Conservation (phyloP, 2,329 filamentous ascomycete species). For the Hypocreales sp. region DNA sequence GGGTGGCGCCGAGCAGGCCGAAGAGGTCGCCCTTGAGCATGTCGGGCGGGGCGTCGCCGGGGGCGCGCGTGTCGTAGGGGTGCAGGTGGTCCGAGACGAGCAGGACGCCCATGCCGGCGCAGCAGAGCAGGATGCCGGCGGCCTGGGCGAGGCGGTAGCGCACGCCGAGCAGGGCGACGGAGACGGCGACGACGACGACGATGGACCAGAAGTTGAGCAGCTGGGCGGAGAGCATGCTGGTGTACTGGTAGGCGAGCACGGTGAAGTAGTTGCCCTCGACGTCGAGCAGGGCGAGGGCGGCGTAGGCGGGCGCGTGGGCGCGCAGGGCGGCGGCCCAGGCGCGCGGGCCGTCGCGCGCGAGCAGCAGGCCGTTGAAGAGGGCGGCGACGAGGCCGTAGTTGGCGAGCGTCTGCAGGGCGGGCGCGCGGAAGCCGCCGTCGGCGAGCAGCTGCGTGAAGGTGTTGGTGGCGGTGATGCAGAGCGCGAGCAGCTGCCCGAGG, state of each 20-base stretch:
- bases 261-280: conserved; percentile 98
- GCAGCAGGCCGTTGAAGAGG: conserved; percentile 66
- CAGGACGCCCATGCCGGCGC: conserved; percentile 78
- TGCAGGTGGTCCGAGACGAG: conserved; percentile 79
- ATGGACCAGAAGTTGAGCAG: conserved; percentile 99
- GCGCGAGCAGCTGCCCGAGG: conserved; percentile 69
- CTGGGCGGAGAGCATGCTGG: conserved; percentile 83
- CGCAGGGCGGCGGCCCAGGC: conserved; percentile 48
- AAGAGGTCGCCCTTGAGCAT: conserved; percentile 87
- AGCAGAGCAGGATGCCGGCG: conserved; percentile 74
- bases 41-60: conserved; percentile 50
- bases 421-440: conserved; percentile 56
- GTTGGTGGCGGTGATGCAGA: conserved; percentile 87
- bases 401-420: conserved; percentile 90
- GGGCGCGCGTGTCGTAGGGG: conserved; percentile 53
- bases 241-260: conserved; percentile 84
- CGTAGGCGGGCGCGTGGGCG: conserved; percentile 80
- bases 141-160: conserved; percentile 84
- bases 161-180: conserved; percentile 68
- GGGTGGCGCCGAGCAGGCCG: conserved; percentile 72
- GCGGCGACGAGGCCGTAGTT: conserved; percentile 76
- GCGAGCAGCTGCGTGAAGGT: conserved; percentile 72
- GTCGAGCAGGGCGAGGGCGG: conserved; percentile 84
- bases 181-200: conserved; percentile 75
- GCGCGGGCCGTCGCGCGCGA: conserved; percentile 65